phyloP scores from a whole-genome alignment of 441 rosid species.

The Syzygium malaccense region DNA sequence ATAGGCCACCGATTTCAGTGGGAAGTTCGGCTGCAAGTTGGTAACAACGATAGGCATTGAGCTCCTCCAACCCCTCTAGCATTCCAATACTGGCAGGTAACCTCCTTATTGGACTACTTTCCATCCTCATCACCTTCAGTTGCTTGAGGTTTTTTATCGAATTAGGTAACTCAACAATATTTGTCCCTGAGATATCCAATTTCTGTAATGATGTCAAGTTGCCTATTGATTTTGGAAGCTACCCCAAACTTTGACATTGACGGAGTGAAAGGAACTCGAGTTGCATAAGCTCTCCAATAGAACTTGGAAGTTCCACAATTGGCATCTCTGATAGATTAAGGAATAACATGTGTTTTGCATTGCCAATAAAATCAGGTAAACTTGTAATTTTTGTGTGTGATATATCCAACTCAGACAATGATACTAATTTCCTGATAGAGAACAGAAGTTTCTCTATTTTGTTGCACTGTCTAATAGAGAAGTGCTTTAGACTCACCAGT shows the following conservation, averaged over 20 bases:
- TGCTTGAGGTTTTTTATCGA: not conserved
- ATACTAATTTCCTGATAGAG: not conserved
- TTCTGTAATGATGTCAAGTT: fast-evolving
- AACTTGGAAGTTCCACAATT: not conserved
- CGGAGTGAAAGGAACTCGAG: fast-evolving
- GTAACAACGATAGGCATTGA: fast-evolving
- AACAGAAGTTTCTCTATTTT: not conserved
- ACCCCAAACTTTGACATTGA: fast-evolving
- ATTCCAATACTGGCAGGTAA: fast-evolving
- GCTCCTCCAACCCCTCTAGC: not conserved
- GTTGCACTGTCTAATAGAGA: fast-evolving
- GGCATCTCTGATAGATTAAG: fast-evolving
- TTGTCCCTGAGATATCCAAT: fast-evolving
- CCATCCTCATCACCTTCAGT: not conserved
- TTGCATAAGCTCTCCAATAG: not conserved
- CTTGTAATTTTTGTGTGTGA: fast-evolving
- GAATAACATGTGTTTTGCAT: not conserved
- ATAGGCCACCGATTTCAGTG: fast-evolving
- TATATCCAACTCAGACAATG: not conserved
- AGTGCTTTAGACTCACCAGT: fast-evolving
- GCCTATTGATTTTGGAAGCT: not conserved
- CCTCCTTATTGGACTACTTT: fast-evolving
- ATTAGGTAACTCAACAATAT: not conserved
- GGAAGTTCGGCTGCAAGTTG: not conserved
- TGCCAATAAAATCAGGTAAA: not conserved